Conservation (phyloP, 305 asterid genomes). For the Solanum chacoense region DNA sequence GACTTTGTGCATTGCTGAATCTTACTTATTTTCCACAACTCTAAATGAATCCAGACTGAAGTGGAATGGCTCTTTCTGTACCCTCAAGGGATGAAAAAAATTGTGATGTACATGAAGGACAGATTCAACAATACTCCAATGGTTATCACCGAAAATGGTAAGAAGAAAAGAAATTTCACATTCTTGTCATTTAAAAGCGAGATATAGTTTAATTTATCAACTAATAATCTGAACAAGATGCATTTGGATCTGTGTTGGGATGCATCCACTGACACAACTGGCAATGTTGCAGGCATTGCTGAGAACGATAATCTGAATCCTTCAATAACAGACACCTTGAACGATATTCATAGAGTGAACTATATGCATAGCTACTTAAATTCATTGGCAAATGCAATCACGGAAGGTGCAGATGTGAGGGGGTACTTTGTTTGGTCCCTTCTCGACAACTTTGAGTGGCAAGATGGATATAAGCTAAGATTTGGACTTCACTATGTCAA, state of each 20-base stretch:
- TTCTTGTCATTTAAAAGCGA: background rate
- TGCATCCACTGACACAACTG: background rate
- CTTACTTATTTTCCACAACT: too few species aligned
- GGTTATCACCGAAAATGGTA: conserved; percentile 50
- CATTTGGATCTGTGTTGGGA: background rate
- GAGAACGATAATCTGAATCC: conserved; percentile 13
- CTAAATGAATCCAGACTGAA: background rate
- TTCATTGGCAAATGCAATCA: conserved; percentile 35
- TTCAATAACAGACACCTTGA: conserved; percentile 5
- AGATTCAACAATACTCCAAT: conserved; percentile 28
- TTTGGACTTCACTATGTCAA: conserved; percentile 48
- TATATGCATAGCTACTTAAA: conserved; percentile 29
- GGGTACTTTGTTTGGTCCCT: conserved; percentile 59
- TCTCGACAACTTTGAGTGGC: conserved; percentile 68
- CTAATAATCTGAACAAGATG: background rate
- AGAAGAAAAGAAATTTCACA: background rate
- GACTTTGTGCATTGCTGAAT: background rate
- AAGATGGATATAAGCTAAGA: conserved; percentile 35
- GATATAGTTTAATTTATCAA: background rate
- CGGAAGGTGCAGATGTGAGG: conserved; percentile 51
- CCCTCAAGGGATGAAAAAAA: conserved; percentile 53
- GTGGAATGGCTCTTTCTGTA: conserved; percentile 36
- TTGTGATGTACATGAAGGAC: conserved; percentile 19
- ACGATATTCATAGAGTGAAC: conserved; percentile 33
- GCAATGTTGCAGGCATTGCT: conserved; percentile 30